Evolutionary conservation across 495 filamentous ascomycete genomes (phyloP).

Genomic region (Tuber melanosporum): DNA sequence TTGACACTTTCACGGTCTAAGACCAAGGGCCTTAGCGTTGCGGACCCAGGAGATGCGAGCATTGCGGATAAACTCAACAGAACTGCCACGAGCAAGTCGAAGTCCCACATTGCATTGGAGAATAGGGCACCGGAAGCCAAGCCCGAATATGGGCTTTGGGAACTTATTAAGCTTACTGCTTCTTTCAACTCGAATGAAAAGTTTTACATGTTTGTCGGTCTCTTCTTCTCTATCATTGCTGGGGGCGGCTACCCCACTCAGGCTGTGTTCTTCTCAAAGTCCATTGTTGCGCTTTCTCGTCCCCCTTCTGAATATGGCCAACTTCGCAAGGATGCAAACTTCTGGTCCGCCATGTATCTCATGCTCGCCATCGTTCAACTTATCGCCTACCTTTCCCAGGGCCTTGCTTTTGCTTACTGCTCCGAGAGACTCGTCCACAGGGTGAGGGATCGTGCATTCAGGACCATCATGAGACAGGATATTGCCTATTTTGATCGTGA

Average conservation of each 20-base stretch:
- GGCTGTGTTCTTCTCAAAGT: constrained; percentile 84
- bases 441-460: constrained; percentile 71
- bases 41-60: constrained; percentile 58
- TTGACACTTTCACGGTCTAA: constrained; percentile 42
- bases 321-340: constrained; percentile 64
- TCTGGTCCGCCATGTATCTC: constrained; percentile 91
- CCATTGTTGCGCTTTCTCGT: constrained; percentile 62
- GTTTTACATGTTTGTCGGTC: constrained; percentile 65
- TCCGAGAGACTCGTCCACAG: constrained; percentile 77
- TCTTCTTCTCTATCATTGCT: constrained; percentile 70
- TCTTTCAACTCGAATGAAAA: constrained; percentile 75
- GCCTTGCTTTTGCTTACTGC: constrained; percentile 71
- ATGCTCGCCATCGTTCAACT: constrained; percentile 80
- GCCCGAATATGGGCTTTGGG: constrained; percentile 67
- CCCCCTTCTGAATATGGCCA: constrained; percentile 47
- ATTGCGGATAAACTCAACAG: constrained; percentile 52
- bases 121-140: constrained; percentile 48
- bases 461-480: constrained; percentile 85
- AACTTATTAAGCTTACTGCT: constrained; percentile 73
- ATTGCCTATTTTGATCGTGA: constrained; percentile 82
- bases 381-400: constrained; percentile 61
- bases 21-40: constrained; percentile 38
- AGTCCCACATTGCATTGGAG: constrained; percentile 63
- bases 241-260: constrained; percentile 82
- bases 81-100: constrained; percentile 60